A percentile compares a stretch with the other conserved stretches of the same genome.
Conservation (phyloP, 192 early-diverging fungal species). For the Lunasporangiospora selenospora region DNA sequence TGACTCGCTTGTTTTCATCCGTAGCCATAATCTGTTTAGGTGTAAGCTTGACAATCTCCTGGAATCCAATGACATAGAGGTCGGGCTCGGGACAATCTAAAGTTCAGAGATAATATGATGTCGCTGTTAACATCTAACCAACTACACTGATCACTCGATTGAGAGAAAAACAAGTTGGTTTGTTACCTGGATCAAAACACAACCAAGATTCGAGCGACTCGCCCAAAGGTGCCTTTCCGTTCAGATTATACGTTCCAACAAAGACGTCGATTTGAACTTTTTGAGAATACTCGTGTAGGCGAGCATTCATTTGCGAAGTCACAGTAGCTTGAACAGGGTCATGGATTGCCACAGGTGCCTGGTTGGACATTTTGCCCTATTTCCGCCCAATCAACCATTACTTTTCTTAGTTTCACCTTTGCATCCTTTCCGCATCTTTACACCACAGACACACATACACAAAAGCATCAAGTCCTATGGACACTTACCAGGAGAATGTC, state of each 20-base stretch:
- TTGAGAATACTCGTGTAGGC: constrained; percentile 69
- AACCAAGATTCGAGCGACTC: constrained; percentile 76
- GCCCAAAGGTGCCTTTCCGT: constrained; percentile 74
- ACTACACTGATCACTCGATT: neutral
- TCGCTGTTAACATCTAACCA: too few species aligned
- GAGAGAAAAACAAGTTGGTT: neutral
- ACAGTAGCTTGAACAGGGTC: constrained; percentile 61
- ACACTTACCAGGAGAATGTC: constrained; percentile 78
- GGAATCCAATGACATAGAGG: constrained; percentile 87
- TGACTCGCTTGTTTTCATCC: constrained; percentile 43
- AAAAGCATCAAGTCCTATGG: neutral
- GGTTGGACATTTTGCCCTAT: constrained; percentile 60
- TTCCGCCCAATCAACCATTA: neutral
- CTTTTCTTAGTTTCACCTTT: constrained; percentile 1
- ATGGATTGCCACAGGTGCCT: constrained; percentile 52
- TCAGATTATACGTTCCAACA: constrained; percentile 92
- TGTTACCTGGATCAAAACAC: constrained; percentile 44
- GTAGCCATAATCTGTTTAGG: constrained; percentile 58
- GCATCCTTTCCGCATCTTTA: too few species aligned
- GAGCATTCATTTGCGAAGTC: constrained; percentile 33
- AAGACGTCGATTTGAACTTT: constrained; percentile 67
- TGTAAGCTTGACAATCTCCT: constrained; percentile 96
- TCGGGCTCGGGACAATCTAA: constrained; percentile 68
- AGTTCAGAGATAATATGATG: too few species aligned
- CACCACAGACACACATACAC: too few species aligned